These are phyloP conservation scores for Plasmodium falciparum DNA, from an alignment of 169 alveolate species.

Conservation along the genomic window DNA sequence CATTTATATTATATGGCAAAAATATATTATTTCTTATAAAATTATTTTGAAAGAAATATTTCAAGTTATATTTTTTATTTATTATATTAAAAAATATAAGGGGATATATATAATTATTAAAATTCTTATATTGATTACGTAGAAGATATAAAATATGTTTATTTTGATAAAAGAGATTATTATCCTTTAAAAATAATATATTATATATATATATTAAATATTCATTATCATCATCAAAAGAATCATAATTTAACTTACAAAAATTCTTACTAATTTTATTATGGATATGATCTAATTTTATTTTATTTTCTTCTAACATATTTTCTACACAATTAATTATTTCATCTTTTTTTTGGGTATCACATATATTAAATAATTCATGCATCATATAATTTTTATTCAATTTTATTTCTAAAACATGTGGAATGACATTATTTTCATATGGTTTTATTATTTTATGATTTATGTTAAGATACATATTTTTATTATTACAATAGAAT, in stretches of 20 bases:
- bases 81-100: slow-evolving; percentile 33
- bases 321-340: slow-evolving; percentile 22
- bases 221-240: not conserved
- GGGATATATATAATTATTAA: slow-evolving; percentile 38
- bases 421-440: not conserved
- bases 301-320: not conserved
- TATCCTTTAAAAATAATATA: slow-evolving; percentile 32
- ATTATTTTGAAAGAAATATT: slow-evolving; percentile 10
- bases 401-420: slow-evolving; percentile 13
- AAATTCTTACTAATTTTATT: slow-evolving; percentile 1
- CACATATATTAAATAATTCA: slow-evolving; percentile 24
- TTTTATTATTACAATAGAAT: slow-evolving; percentile 6
- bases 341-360: slow-evolving; percentile 18
- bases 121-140: slow-evolving; percentile 36
- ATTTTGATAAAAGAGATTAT: slow-evolving; percentile 40
- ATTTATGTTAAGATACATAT: slow-evolving; percentile 1
- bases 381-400: slow-evolving; percentile 30
- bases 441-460: slow-evolving; percentile 22
- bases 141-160: slow-evolving; percentile 38
- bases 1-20: not conserved
- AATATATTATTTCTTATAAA: slow-evolving; percentile 17
- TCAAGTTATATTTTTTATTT: slow-evolving; percentile 8
- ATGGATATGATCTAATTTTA: not conserved
- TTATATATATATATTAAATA: slow-evolving; percentile 11
- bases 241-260: not conserved